Evolutionary conservation across 257 asterid genomes (phyloP).

Genomic region (Jacaranda mimosifolia): DNA sequence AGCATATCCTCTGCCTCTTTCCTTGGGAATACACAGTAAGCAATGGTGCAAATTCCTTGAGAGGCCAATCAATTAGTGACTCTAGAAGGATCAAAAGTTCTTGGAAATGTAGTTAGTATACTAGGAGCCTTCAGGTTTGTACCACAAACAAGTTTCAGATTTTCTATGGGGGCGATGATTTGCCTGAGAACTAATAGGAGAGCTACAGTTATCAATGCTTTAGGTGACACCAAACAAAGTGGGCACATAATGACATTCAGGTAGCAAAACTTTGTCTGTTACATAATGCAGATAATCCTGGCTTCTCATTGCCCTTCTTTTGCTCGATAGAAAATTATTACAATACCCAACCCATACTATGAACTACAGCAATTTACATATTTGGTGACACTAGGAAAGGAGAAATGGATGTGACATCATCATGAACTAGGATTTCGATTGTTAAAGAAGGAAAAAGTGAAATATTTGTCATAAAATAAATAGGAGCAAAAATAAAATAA

Average conservation of each 20-base stretch:
- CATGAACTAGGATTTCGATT: neutral
- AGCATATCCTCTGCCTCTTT: too few species aligned
- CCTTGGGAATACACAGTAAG: too few species aligned
- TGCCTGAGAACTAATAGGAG: neutral
- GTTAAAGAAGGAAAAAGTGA: slow-evolving; percentile 2
- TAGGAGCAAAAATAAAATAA: neutral
- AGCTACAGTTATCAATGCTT: neutral
- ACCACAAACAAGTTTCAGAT: too few species aligned
- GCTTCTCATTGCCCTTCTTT: neutral
- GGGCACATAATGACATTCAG: neutral
- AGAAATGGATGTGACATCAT: neutral
- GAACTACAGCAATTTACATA: neutral
- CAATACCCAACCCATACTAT: neutral
- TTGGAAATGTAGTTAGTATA: too few species aligned
- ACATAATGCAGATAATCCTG: neutral
- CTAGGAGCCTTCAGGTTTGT: too few species aligned
- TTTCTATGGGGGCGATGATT: too few species aligned
- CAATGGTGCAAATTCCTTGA: too few species aligned
- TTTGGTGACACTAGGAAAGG: neutral
- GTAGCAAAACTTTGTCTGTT: neutral
- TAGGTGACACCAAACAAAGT: neutral
- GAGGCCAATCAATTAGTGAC: too few species aligned
- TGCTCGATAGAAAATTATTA: neutral
- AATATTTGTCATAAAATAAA: neutral
- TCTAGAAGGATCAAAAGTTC: too few species aligned